These are phyloP conservation scores for Fraxinus quadrangulata DNA, from an alignment of 257 asterid species.

Conservation along the genomic window DNA sequence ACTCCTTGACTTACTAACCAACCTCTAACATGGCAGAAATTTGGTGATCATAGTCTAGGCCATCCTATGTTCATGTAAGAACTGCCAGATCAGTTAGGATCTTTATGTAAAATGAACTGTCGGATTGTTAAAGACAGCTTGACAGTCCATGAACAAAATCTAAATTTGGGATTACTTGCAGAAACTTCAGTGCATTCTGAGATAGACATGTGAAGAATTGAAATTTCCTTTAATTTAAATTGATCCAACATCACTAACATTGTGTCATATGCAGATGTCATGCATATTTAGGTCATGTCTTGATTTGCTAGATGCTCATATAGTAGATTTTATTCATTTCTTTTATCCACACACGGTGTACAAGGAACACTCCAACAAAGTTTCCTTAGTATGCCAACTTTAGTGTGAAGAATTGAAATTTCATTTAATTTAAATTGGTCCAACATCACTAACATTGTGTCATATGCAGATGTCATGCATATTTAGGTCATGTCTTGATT, in stretches of 20 bases:
- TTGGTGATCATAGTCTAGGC: neutral
- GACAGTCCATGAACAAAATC: neutral
- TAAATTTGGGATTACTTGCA: neutral
- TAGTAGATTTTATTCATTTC: neutral
- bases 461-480: neutral
- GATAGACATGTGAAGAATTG: neutral
- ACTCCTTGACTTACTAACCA: no score
- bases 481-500: neutral
- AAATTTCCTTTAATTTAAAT: neutral
- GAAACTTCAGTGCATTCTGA: neutral
- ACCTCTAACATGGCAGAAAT: neutral
- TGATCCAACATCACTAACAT: neutral
- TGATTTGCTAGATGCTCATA: neutral
- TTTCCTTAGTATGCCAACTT: neutral
- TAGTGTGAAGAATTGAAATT: neutral
- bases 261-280: neutral
- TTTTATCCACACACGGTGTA: neutral
- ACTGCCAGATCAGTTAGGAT: neutral
- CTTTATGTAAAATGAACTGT: neutral
- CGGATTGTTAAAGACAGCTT: neutral
- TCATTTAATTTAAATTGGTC: neutral
- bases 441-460: neutral
- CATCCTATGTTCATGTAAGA: neutral
- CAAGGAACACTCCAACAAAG: neutral
- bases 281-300: neutral